Percentiles rank a stretch among this genome's conserved stretches.
phyloP scores from a whole-genome alignment of 2,329 filamentous ascomycete species.

The Spiromastix sp. region DNA sequence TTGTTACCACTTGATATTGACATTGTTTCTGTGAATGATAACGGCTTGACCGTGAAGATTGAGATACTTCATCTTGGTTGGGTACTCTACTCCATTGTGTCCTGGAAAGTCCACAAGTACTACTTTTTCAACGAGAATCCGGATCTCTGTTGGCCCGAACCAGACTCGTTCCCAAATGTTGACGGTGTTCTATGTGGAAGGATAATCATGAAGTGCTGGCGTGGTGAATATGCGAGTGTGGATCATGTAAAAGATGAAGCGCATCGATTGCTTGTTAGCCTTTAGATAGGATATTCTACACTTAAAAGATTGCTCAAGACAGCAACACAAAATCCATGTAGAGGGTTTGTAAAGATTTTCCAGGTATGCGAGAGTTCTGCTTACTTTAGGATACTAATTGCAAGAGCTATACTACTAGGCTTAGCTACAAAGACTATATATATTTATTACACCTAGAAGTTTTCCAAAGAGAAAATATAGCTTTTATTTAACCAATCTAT shows the following conservation, averaged over 20 bases:
- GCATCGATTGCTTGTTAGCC: conserved; percentile 7
- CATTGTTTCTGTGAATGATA: conserved; percentile 5
- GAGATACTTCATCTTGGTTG: conserved; percentile 11
- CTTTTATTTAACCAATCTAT: too few relatives aligned
- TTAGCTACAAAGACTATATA: too few relatives aligned
- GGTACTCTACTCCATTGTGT: conserved; percentile 8
- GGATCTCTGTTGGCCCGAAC: conserved; percentile 6
- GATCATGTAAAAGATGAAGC: conserved; percentile 7
- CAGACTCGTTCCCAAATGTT: conserved; percentile 5
- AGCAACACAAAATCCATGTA: too few relatives aligned
- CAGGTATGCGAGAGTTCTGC: too few relatives aligned
- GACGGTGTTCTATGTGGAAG: conserved; percentile 7
- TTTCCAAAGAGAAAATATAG: too few relatives aligned
- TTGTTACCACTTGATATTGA: conserved; percentile 8
- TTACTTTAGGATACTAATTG: too few relatives aligned
- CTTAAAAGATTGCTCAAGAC: too few relatives aligned
- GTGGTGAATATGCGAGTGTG: conserved; percentile 9
- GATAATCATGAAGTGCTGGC: conserved; percentile 10
- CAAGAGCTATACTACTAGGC: too few relatives aligned
- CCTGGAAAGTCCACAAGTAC: conserved; percentile 6
- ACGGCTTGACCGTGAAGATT: conserved; percentile 7
- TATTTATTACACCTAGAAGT: too few relatives aligned
- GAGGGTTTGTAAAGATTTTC: too few relatives aligned
- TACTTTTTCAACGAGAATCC: conserved; percentile 6
- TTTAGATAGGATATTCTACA: too few relatives aligned